Base-by-base conservation (phyloP, 805 yeast species). In the Candida ficus region DNA sequence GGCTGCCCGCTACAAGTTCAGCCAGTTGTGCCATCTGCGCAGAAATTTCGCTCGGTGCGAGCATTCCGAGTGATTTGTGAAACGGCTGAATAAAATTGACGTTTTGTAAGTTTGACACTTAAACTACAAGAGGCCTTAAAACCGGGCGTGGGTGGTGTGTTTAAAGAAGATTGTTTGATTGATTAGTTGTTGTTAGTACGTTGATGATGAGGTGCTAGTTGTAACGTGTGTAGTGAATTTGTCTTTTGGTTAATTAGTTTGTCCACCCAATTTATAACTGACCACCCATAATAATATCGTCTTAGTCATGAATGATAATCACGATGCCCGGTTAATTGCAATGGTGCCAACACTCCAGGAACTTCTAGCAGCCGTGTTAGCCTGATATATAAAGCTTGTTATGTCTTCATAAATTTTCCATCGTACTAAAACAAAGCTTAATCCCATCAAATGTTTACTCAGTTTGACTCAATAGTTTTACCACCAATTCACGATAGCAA, bases 401-500 rank as follows among this genome's bases (percentile, higher is more conserved):
- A 13, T 10, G 29, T 35, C 27, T 20, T 13, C 26, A 10, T 23
- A 10, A 23, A 23, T 23, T 23, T 23, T 23, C 11, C 11, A 10
- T 23, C n/a, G n/a, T n/a, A n/a, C n/a, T n/a, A n/a, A n/a, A n/a
- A n/a, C n/a, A n/a, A n/a, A n/a, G n/a, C n/a, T n/a, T n/a, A n/a
- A n/a, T n/a, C n/a, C n/a, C n/a, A n/a, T n/a, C n/a, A n/a, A n/a
- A 29, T 41, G 44, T 41, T 35, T 29, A 29, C 34, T 8, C 44
- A 41, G 22, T 41, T 32, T 33, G 39, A 42, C 31, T 38, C 45
- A 12, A 42, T 42, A 7, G 42, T 42, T 20, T 35, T 42, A 16
- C 45, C 45, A 10, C 45, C 45, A 6, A 38, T 42, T 27, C 39
- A 38, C 19, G 45, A 36, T 23, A 29, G 29, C 31, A 39, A 42